These are phyloP conservation scores for Mrakia hoshinonis DNA, from an alignment of 768 basidiomycete species.

Conservation along the genomic window DNA sequence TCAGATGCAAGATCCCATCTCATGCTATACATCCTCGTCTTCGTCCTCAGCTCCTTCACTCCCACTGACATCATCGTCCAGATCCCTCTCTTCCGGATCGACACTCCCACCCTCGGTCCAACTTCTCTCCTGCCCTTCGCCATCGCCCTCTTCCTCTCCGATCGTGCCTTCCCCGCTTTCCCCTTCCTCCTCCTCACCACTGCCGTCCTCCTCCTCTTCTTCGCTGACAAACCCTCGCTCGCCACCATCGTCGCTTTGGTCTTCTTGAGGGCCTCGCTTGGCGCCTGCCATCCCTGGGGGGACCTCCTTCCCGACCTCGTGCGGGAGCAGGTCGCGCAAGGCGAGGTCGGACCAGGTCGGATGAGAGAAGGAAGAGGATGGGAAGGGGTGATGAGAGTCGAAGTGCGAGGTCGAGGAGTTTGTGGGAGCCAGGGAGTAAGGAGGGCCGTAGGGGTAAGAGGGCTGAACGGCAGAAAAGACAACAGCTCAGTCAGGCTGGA, in stretches of 20 bases:
- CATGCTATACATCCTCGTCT: neutral
- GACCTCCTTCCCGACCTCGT: conserved; percentile 17
- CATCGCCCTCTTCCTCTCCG: neutral
- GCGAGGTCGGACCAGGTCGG: conserved; percentile 16
- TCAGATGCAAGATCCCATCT: neutral
- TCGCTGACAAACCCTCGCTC: neutral
- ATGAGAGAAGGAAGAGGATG: neutral
- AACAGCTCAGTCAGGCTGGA: neutral
- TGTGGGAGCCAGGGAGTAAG: conserved; percentile 6
- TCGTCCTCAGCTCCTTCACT: neutral
- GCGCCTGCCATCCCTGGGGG: conserved; percentile 29
- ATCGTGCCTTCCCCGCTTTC: neutral
- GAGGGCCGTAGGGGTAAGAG: conserved; percentile 27
- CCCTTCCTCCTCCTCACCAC: neutral
- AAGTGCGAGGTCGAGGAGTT: neutral
- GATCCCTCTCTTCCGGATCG: neutral
- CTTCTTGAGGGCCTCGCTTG: conserved; percentile 22
- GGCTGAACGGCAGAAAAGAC: conserved; percentile 1
- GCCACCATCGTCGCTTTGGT: conserved; percentile 4
- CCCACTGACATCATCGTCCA: conserved; percentile 9
- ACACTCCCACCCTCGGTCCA: neutral
- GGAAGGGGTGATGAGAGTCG: conserved; percentile 3
- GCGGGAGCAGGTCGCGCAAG: conserved; percentile 10
- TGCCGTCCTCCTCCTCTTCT: neutral
- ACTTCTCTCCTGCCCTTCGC: neutral